phyloP scores from a whole-genome alignment of 2,329 filamentous ascomycete species.

The Hypoxylon sp. region DNA sequence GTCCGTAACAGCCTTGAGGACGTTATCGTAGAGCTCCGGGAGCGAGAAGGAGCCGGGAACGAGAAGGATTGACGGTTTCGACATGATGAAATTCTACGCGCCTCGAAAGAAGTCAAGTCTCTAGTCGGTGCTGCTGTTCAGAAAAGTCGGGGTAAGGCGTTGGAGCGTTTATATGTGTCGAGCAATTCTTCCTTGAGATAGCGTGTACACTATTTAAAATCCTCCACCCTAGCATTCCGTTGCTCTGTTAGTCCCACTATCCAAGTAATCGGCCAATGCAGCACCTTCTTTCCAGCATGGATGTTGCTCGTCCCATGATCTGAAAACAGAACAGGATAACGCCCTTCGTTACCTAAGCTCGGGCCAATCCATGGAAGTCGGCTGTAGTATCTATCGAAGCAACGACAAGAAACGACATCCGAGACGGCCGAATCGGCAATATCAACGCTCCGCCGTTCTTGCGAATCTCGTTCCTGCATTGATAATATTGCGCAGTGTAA shows the following conservation, averaged over 20 bases:
- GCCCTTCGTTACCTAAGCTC: background rate
- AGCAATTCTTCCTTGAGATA: background rate
- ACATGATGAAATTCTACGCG: conserved; percentile 35
- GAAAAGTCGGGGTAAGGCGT: background rate
- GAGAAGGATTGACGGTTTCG: conserved; percentile 42
- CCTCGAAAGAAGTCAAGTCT: too few species aligned
- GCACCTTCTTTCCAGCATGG: background rate
- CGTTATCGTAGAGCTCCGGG: conserved; percentile 37
- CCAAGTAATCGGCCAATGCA: background rate
- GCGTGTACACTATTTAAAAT: background rate
- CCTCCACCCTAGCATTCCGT: background rate
- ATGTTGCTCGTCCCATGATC: background rate
- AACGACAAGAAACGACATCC: background rate
- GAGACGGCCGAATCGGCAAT: background rate
- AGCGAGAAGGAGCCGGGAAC: conserved; percentile 42
- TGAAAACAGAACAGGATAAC: background rate
- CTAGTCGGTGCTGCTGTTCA: background rate
- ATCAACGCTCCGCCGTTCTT: background rate
- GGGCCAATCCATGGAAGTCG: background rate
- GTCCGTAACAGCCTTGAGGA: conserved; percentile 31
- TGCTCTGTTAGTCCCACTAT: background rate
- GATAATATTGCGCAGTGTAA: background rate
- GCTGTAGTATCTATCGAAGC: too few species aligned
- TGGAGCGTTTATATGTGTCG: background rate
- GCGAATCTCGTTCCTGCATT: background rate